Evolutionary conservation across 1,139 yeast species (phyloP).

Genomic region (Kluyveromyces sp.): DNA sequence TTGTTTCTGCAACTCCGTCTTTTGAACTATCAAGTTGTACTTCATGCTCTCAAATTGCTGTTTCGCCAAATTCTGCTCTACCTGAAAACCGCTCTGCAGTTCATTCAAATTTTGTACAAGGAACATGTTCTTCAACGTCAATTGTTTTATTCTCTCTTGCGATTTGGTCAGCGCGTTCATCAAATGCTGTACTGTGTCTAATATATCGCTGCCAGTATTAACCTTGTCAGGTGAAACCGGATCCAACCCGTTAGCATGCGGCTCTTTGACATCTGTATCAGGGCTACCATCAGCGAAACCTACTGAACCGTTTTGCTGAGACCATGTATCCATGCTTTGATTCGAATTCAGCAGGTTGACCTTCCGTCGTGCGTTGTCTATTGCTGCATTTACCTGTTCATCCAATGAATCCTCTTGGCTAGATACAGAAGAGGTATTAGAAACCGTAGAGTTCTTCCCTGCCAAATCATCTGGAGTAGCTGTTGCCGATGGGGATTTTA

Average conservation of each 20-base stretch:
- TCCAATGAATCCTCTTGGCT: slow-evolving; percentile 7
- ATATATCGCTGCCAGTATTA: slow-evolving; percentile 11
- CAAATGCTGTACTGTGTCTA: slow-evolving; percentile 12
- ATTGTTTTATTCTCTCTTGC: slow-evolving; percentile 24
- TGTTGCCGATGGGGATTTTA: slow-evolving; percentile 1
- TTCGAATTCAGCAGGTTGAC: background rate
- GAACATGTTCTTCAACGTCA: slow-evolving; percentile 37
- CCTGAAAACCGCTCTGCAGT: slow-evolving; percentile 38
- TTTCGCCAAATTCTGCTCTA: slow-evolving; percentile 40
- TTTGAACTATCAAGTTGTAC: slow-evolving; percentile 28
- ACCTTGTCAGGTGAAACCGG: no score
- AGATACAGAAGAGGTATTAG: slow-evolving; percentile 3
- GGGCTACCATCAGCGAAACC: background rate
- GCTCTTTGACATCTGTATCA: background rate
- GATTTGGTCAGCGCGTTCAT: slow-evolving; percentile 15
- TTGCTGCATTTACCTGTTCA: slow-evolving; percentile 7
- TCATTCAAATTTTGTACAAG: slow-evolving; percentile 35
- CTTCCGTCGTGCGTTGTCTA: slow-evolving; percentile 5
- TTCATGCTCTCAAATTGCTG: slow-evolving; percentile 45
- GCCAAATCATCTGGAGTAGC: slow-evolving; percentile 1
- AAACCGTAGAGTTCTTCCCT: slow-evolving; percentile 7
- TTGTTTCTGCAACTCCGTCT: slow-evolving; percentile 34
- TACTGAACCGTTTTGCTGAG: no score
- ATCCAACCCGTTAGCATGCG: slow-evolving; percentile 1
- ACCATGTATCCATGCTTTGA: background rate